Percentiles rank a stretch among this genome's conserved stretches.
phyloP scores from a whole-genome alignment of 1,284 basidiomycete genomes.

The Sporisorium reilianum region DNA sequence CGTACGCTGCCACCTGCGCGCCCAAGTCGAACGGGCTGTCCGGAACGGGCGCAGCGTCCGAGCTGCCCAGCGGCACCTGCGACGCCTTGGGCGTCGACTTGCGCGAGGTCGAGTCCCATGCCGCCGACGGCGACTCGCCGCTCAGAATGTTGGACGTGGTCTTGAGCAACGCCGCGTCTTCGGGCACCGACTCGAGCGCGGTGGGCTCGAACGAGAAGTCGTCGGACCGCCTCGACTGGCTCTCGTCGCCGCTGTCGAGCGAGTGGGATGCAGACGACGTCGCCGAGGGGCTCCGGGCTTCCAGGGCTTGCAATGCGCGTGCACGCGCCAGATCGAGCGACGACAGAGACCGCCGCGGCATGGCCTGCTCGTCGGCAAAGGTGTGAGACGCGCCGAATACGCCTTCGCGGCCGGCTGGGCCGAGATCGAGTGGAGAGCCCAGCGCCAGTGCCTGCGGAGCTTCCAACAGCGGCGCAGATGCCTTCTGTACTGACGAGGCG shows the following conservation, averaged over 20 bases:
- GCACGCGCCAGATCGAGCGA: conserved; percentile 44
- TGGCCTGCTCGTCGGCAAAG: conserved; percentile 12
- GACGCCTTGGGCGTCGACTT: conserved; percentile 39
- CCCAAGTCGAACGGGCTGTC: conserved; percentile 47
- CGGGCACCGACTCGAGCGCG: conserved; percentile 40
- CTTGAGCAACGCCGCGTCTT: conserved; percentile 10
- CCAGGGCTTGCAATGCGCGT: conserved; percentile 30
- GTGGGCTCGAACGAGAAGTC: conserved; percentile 49
- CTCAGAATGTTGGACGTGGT: not conserved
- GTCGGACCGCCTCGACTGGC: conserved; percentile 20
- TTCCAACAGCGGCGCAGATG: not conserved
- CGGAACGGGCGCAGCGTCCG: conserved; percentile 12
- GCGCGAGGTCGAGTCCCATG: conserved; percentile 26
- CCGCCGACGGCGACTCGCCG: conserved; percentile 6
- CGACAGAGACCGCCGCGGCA: conserved; percentile 30
- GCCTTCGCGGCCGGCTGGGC: conserved; percentile 27
- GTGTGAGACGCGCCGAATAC: conserved; percentile 33
- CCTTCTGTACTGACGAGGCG: not conserved
- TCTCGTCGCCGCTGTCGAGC: conserved; percentile 29
- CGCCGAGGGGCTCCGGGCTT: conserved; percentile 22
- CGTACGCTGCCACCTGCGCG: conserved; percentile 47
- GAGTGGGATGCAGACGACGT: conserved; percentile 14
- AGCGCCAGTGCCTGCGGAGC: conserved; percentile 18
- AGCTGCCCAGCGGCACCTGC: conserved; percentile 8
- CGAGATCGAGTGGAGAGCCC: conserved; percentile 45